These are phyloP conservation scores for Trichomonascaceae sp. DNA, from an alignment of 1,139 yeast species.

Conservation along the genomic window DNA sequence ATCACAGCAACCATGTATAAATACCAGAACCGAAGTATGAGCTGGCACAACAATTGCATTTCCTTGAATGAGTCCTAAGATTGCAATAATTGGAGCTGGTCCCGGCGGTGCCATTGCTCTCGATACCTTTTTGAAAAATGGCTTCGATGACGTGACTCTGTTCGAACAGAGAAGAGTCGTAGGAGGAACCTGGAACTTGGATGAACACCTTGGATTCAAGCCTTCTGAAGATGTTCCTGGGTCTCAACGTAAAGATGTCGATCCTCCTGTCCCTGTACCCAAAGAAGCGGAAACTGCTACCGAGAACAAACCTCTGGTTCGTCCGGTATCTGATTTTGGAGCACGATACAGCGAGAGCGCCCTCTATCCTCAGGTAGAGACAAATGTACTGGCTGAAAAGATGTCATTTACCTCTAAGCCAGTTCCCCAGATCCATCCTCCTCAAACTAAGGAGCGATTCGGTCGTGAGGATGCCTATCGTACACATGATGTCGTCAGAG, in stretches of 20 bases:
- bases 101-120: conserved; percentile 25
- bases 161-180: conserved; percentile 19
- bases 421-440: conserved; percentile 3
- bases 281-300: neutral
- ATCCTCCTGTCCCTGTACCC: neutral
- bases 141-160: conserved; percentile 19
- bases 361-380: conserved; percentile 14
- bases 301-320: neutral
- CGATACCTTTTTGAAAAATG: conserved; percentile 19
- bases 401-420: conserved; percentile 11
- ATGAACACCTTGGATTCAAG: conserved; percentile 10
- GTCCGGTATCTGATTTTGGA: neutral
- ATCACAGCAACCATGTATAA: neutral
- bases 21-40: neutral
- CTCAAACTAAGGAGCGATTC: neutral
- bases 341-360: neutral
- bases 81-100: conserved; percentile 25
- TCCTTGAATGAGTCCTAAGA: neutral
- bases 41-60: neutral
- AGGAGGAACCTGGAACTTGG: conserved; percentile 24
- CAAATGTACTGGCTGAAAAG: conserved; percentile 14
- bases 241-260: neutral
- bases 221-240: neutral
- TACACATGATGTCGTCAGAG: conserved; percentile 8
- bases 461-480: conserved; percentile 10